phyloP scores from a whole-genome alignment of 2,329 filamentous ascomycete genomes.

The Emydomyces testavorans region DNA sequence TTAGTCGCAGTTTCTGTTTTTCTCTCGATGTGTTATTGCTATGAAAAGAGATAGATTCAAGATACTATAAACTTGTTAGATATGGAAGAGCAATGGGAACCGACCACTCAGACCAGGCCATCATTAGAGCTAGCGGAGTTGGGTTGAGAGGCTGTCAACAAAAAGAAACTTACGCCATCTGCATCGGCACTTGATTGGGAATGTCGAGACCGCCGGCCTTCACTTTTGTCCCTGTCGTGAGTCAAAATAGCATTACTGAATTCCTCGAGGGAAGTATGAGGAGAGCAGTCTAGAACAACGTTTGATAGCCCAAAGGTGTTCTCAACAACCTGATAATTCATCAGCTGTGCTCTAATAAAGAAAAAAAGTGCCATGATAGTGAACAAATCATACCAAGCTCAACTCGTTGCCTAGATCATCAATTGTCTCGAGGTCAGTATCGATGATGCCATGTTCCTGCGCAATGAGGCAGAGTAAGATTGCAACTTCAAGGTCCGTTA shows the following conservation, averaged over 20 bases:
- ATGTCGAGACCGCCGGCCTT: background rate
- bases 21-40: conserved; percentile 15
- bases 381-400: conserved; percentile 45
- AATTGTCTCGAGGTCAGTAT: conserved; percentile 52
- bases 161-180: conserved; percentile 17
- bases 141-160: background rate
- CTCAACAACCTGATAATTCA: conserved; percentile 46
- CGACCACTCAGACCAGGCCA: background rate
- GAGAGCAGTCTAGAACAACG: conserved; percentile 59
- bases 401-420: conserved; percentile 64
- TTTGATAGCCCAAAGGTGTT: conserved; percentile 62
- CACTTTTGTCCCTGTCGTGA: conserved; percentile 22
- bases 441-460: conserved; percentile 79
- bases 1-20: conserved; percentile 18
- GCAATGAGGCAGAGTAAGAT: conserved; percentile 68
- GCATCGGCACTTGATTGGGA: conserved; percentile 17
- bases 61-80: conserved; percentile 5
- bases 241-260: conserved; percentile 61
- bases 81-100: background rate
- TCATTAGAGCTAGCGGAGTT: background rate
- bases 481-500: conserved; percentile 82
- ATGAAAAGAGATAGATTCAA: conserved; percentile 17
- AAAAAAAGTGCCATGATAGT: background rate
- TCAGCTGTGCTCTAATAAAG: conserved; percentile 7
- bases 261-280: conserved; percentile 65